Evolutionary conservation across 2,329 filamentous ascomycete genomes (phyloP), one percentile per base, ranked within the genome.

Genomic region (Aciculosporium take): DNA sequence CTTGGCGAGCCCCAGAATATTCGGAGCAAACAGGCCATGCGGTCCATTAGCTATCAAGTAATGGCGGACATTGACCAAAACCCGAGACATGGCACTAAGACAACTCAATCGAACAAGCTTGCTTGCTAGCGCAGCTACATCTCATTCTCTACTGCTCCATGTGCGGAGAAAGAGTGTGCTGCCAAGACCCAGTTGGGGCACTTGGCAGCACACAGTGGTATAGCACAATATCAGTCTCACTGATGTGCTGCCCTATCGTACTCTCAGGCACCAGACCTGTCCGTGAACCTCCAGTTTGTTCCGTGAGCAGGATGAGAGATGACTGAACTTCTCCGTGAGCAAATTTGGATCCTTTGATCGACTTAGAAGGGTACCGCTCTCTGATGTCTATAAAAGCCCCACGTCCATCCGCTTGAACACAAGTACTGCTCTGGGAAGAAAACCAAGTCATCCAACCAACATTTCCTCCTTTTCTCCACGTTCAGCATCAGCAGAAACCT

Each of bases 21-120:
- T 44, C 42, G 42, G 42, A 41, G 42, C 17, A 34, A 33, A 38
- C 8, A 44, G 42, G 42, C 27, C 39, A 44, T 36, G 30, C 23
- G 10, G 12, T 20, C 15, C 17, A 31, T 41, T 24, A 17, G 30
- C 21, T 34, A 15, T 25, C 38, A 8, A 4, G 5, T 3, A n/a
- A 29, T 21, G 12, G 21, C 10, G 13, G 38, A 20, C n/a, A 33
- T 8, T 12, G 9, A 20, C 17, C 17, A 8, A 29, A 12, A 37
- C n/a, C 23, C 15, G n/a, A 15, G 27, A 27, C 18, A 12, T 8
- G 5, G 17, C n/a, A 17, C 29, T n/a, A 32, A 24, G 32, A 21
- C 21, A 23, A n/a, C n/a, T 23, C 27, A 32, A 17, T 39, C 39
- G 38, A 20, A 39, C 41, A 44, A 40, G 42, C 39, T 44, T 41